These are phyloP conservation scores for Gloeophyllum trabeum DNA, from an alignment of 768 basidiomycete species.

Conservation along the genomic window DNA sequence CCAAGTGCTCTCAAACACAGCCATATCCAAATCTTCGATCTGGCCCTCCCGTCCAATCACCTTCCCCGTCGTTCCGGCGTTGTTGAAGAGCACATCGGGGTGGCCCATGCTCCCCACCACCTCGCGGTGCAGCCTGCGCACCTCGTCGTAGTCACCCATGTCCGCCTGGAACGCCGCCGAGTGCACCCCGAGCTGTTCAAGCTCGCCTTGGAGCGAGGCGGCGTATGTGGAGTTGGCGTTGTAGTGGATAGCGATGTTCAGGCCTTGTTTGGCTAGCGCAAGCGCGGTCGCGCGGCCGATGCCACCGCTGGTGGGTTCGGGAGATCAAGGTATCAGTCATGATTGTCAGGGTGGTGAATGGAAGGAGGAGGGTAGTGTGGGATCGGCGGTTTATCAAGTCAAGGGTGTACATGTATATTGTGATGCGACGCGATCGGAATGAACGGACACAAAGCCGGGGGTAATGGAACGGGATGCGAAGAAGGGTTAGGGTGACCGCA, in stretches of 20 bases:
- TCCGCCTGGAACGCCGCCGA: conserved; percentile 37
- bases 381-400: not conserved
- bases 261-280: conserved; percentile 23
- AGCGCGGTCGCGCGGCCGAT: conserved; percentile 41
- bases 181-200: conserved; percentile 22
- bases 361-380: not conserved
- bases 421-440: too few species aligned
- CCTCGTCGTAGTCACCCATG: conserved; percentile 30
- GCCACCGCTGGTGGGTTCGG: conserved; percentile 27
- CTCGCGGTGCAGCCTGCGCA: conserved; percentile 28
- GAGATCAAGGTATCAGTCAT: not conserved
- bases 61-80: conserved; percentile 31
- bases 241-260: conserved; percentile 39
- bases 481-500: too few species aligned
- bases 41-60: conserved; percentile 32
- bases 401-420: too few species aligned
- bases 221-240: conserved; percentile 26
- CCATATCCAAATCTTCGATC: conserved; percentile 30
- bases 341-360: not conserved
- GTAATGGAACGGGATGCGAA: too few species aligned
- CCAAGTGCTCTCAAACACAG: conserved; percentile 35
- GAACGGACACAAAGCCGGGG: too few species aligned
- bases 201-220: conserved; percentile 24
- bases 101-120: conserved; percentile 33
- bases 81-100: conserved; percentile 41